Evolutionary conservation across 1,284 basidiomycete genomes (phyloP).

Genomic region (Moniliophthora roreri): DNA sequence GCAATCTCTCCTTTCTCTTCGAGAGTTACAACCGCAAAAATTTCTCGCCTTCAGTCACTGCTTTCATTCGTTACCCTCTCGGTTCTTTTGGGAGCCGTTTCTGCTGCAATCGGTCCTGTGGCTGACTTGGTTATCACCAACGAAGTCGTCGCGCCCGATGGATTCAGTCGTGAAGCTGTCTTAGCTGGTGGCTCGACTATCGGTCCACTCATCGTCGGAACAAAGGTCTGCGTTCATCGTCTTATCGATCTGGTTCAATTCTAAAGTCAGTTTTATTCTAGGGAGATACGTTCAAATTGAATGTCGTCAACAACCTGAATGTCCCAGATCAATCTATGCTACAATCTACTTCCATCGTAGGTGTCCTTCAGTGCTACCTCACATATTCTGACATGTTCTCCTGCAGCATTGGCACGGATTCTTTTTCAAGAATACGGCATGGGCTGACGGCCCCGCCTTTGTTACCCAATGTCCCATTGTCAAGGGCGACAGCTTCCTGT

Average conservation of each 20-base stretch:
- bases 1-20: too few relatives aligned
- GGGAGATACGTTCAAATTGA: conserved; percentile 24
- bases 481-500: conserved; percentile 30
- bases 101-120: neutral
- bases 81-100: too few relatives aligned
- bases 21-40: too few relatives aligned
- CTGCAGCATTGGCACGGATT: conserved; percentile 44
- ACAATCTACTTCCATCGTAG: conserved; percentile 6
- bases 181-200: conserved; percentile 4
- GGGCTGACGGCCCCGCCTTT: conserved; percentile 32
- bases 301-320: conserved; percentile 20
- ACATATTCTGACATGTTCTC: too few relatives aligned
- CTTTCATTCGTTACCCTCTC: too few relatives aligned
- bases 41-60: too few relatives aligned
- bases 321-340: conserved; percentile 20
- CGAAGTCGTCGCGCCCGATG: neutral
- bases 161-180: conserved; percentile 1
- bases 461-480: conserved; percentile 42
- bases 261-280: neutral
- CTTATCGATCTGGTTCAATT: too few relatives aligned
- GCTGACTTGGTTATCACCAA: neutral
- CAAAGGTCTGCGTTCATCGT: conserved; percentile 11
- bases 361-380: neutral
- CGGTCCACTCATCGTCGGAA: conserved; percentile 20
- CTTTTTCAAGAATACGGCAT: conserved; percentile 30